Evolutionary conservation across 1,139 yeast genomes (phyloP).

Genomic region (Meyerozyma smithsonii): DNA sequence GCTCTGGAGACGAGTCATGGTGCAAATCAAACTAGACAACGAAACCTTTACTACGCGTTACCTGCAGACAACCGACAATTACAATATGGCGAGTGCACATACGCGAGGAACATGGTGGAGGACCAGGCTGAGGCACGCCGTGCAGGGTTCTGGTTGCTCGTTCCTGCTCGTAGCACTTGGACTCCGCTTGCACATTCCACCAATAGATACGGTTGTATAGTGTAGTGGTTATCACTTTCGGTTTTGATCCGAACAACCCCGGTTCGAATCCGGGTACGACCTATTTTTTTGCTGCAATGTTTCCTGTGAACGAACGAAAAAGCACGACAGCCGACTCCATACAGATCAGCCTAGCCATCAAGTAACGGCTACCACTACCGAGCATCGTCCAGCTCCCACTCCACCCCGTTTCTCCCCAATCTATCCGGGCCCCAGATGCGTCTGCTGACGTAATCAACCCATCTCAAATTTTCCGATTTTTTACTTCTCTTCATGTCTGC

Average conservation of each 20-base stretch:
- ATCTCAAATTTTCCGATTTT: slow-evolving; percentile 2
- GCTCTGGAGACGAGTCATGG: slow-evolving; percentile 2
- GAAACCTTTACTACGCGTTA: not conserved
- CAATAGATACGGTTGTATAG: slow-evolving; percentile 35
- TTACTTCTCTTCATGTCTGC: slow-evolving; percentile 25
- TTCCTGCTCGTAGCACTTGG: too few species aligned
- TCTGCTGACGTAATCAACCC: not conserved
- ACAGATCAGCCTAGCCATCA: too few species aligned
- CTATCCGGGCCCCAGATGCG: too few species aligned
- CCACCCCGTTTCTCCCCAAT: not conserved
- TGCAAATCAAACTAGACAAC: too few species aligned
- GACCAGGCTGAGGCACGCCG: too few species aligned
- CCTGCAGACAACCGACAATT: not conserved
- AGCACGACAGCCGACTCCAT: too few species aligned
- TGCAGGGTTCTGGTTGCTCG: too few species aligned
- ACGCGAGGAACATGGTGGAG: too few species aligned
- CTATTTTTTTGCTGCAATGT: slow-evolving; percentile 39
- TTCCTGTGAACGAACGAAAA: too few species aligned
- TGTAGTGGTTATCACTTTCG: slow-evolving; percentile 50
- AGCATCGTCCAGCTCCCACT: not conserved
- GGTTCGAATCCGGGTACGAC: slow-evolving; percentile 96
- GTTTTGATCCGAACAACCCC: slow-evolving; percentile 79
- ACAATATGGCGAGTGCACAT: too few species aligned
- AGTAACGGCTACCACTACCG: too few species aligned
- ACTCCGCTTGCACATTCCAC: not conserved